Evolutionary conservation across 805 yeast species (phyloP), one percentile per base, ranked within the genome.

Genomic region (Myxozyma vanderwaltii): DNA sequence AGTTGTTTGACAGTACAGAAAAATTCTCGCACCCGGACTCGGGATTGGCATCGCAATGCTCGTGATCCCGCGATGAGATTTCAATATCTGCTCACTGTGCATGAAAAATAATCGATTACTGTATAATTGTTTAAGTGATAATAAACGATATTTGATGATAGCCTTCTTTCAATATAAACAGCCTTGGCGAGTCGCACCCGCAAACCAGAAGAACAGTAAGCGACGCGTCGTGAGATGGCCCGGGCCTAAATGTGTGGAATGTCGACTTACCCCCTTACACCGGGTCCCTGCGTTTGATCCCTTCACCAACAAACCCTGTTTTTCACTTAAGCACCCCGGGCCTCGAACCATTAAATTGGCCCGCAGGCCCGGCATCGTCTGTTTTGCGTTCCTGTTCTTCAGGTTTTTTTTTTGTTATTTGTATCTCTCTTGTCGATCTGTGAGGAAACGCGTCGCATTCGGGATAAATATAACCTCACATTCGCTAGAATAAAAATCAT

Each of bases 211-310:
- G 19, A 12, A 8, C 21, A 7, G 19, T 10, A 21, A 39, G 51
- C 51, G 51, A 13, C 51, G 51, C 51, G 51, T 33, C 40, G 36
- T 10, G 38, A 13, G n/a, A 35, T 17, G n/a, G 4, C n/a, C 38
- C 2, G 27, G 19, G 27, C 21, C 21, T 33, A 21, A 35, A 10
- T n/a, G 13, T 48, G 44, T 36, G 52, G 52, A 48, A 48, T 48
- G 52, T 27, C 43, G 43, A 17, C 13, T 19, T n/a, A 3, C 29
- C 52, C 52, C 52, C 52, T 48, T 48, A 43, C 43, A 33, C 44
- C 35, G 24, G 43, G 52, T 48, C 33, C 43, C 52, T 48, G 43
- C 40, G 43, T 35, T 26, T 35, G 52, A 36, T n/a, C 39, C 12
- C 24, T 26, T 5, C 46, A 23, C 50, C 38, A 6, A 29, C 33